Base-by-base conservation (phyloP, 257 asterid genomes). In the Solanum clarkiae region DNA sequence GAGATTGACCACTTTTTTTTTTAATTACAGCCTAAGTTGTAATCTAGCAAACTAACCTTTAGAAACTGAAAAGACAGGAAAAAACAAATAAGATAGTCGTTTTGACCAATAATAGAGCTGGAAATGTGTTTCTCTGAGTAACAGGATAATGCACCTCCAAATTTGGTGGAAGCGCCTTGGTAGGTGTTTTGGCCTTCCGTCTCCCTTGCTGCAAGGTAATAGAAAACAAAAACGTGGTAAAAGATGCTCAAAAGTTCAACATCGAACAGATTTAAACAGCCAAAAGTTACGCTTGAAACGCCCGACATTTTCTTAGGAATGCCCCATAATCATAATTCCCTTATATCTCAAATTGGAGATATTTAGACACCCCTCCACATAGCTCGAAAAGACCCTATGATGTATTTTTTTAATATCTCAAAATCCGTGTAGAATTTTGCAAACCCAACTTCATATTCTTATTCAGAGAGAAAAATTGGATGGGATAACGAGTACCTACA, bases 81-180 rank as follows among this genome's bases (percentile, higher is more conserved):
- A 72, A 44, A 44, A 5, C 51, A 18, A 11, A 51, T 3, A 44
- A 72, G 12, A 1, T 2, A 24, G 42, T 5, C 20, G 53, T 17
- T 62, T 56, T 32, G 18, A 62, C 45, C 16, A 10, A 32, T 32
- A 14, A 29, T 77, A 22, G 0, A 60, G 51, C 10, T 11, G 69
- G 45, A 26, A 24, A 77, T 51, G 82, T 15, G 13, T 14, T 51
- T 51, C 63, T 5, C 45, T 36, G 62, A 14, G 63, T 70, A 57
- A 81, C 11, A 54, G 4, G 22, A 47, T 42, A 65, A 66, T 24
- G 36, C 89, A 95, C 98, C 96, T 95, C 90, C 85, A 95, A 80
- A 77, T 95, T 95, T 8, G 98, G 98, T 47, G 92, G 97, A 80
- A 95, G 97, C 57, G 94, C 95, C 88, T 93, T 94, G 0, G 90